Evolutionary conservation across 805 yeast species (phyloP).

Genomic region (Sugiyamaella marilandica): DNA sequence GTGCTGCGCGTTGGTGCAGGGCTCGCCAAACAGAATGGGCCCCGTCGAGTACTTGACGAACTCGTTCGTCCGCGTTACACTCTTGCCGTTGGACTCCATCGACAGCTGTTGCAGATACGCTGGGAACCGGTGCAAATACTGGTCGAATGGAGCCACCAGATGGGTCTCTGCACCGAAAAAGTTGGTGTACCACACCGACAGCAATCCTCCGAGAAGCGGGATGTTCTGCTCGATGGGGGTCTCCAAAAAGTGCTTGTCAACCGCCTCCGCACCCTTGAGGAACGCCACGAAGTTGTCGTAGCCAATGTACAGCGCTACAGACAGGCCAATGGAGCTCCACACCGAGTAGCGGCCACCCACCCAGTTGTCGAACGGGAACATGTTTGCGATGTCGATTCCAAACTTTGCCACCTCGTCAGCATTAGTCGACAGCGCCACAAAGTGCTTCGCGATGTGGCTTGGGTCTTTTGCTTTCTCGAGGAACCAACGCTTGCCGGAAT

Average conservation of each 20-base stretch:
- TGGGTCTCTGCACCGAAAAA: conserved; percentile 98
- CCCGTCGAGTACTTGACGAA: conserved; percentile 96
- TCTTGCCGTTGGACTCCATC: conserved; percentile 99
- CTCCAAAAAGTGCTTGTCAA: conserved; percentile 81
- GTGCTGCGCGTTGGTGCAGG: conserved; percentile 98
- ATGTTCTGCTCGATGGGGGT: conserved; percentile 89
- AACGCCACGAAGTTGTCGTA: conserved; percentile 88
- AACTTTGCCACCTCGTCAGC: conserved; percentile 86
- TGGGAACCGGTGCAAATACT: conserved; percentile 98
- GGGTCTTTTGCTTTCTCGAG: conserved; percentile 62
- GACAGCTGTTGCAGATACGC: conserved; percentile 98
- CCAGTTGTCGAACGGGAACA: conserved; percentile 98
- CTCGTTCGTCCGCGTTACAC: conserved; percentile 87
- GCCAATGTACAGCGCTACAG: conserved; percentile 93
- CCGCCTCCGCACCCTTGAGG: conserved; percentile 96
- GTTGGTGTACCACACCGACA: conserved; percentile 98
- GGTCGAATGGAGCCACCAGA: conserved; percentile 97
- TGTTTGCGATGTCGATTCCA: conserved; percentile 95
- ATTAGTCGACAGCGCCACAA: conserved; percentile 94
- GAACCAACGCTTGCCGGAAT: conserved; percentile 94
- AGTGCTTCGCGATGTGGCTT: conserved; percentile 88
- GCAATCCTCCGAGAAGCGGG: conserved; percentile 87
- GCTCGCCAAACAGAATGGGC: conserved; percentile 93
- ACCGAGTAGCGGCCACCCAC: conserved; percentile 99
- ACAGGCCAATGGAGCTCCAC: conserved; percentile 97